Evolutionary conservation across 805 yeast genomes (phyloP).

Genomic region (Wickerhamiella lipophila): DNA sequence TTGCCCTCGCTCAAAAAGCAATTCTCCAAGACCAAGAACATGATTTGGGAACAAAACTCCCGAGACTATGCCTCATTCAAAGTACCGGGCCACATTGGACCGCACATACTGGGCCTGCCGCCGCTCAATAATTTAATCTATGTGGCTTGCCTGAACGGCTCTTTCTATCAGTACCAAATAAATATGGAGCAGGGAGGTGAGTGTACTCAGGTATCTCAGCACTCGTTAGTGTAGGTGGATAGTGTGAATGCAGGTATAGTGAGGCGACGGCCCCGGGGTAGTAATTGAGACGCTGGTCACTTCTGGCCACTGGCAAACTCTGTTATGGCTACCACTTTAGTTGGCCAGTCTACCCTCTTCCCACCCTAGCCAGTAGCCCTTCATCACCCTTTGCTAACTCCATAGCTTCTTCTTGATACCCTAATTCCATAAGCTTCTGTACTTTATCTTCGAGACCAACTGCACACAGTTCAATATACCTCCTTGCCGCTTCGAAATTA

Average conservation of each 20-base stretch:
- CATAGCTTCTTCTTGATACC: slow-evolving; percentile 1
- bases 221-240: slow-evolving; percentile 9
- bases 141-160: slow-evolving; percentile 71
- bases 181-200: slow-evolving; percentile 90
- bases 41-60: slow-evolving; percentile 63
- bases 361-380: background rate
- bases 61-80: slow-evolving; percentile 86
- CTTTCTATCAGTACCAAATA: slow-evolving; percentile 63
- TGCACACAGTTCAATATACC: slow-evolving; percentile 42
- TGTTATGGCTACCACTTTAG: too few species aligned
- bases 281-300: background rate
- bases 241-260: too few species aligned
- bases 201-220: slow-evolving; percentile 66
- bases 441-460: background rate
- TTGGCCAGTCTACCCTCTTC: background rate
- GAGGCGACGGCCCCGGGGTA: too few species aligned
- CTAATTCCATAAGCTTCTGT: background rate
- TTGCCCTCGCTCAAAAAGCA: slow-evolving; percentile 10
- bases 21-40: slow-evolving; percentile 59
- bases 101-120: slow-evolving; percentile 31
- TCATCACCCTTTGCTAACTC: slow-evolving; percentile 3
- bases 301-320: background rate
- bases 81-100: slow-evolving; percentile 35
- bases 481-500: slow-evolving; percentile 45
- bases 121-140: slow-evolving; percentile 27